Conservation (phyloP, 768 basidiomycete genomes). For the Rhodotorula babjevae region DNA sequence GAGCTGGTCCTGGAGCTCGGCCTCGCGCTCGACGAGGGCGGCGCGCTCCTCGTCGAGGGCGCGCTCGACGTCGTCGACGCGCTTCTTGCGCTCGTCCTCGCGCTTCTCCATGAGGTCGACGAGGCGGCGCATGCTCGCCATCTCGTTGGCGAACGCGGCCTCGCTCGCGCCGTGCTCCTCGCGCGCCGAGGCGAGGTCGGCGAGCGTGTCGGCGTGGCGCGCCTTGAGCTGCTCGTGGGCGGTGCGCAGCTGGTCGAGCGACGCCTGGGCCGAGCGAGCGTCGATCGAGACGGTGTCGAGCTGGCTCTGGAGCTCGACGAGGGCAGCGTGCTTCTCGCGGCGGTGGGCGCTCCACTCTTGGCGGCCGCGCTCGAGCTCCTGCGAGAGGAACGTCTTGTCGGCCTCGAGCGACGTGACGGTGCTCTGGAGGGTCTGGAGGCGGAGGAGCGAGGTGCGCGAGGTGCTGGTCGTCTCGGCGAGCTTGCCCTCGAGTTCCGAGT, state of each 20-base stretch:
- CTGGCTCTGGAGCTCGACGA: slow-evolving; percentile 67
- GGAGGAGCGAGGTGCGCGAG: slow-evolving; percentile 22
- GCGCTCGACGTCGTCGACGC: slow-evolving; percentile 73
- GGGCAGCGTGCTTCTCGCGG: slow-evolving; percentile 58
- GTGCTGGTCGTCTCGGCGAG: slow-evolving; percentile 19
- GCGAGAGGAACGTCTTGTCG: slow-evolving; percentile 67
- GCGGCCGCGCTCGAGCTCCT: slow-evolving; percentile 58
- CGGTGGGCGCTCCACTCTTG: slow-evolving; percentile 20
- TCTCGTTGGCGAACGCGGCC: slow-evolving; percentile 72
- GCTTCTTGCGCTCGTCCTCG: slow-evolving; percentile 74
- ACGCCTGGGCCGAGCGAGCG: slow-evolving; percentile 61
- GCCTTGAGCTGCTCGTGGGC: slow-evolving; percentile 66
- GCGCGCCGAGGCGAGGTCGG: slow-evolving; percentile 67
- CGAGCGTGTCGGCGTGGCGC: slow-evolving; percentile 70
- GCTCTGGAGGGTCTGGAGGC: slow-evolving; percentile 31
- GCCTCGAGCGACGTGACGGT: slow-evolving; percentile 66
- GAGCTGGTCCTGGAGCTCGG: slow-evolving; percentile 62
- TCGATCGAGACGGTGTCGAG: slow-evolving; percentile 69
- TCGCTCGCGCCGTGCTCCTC: slow-evolving; percentile 80
- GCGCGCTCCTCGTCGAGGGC: slow-evolving; percentile 74
- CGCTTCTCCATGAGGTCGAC: slow-evolving; percentile 81
- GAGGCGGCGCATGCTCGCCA: slow-evolving; percentile 65
- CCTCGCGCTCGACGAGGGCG: slow-evolving; percentile 64
- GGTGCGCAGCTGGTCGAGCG: slow-evolving; percentile 68
- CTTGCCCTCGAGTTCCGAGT: slow-evolving; percentile 29